These are phyloP conservation scores for Curvularia lunata DNA, from an alignment of 2,329 filamentous ascomycete species.

Conservation along the genomic window DNA sequence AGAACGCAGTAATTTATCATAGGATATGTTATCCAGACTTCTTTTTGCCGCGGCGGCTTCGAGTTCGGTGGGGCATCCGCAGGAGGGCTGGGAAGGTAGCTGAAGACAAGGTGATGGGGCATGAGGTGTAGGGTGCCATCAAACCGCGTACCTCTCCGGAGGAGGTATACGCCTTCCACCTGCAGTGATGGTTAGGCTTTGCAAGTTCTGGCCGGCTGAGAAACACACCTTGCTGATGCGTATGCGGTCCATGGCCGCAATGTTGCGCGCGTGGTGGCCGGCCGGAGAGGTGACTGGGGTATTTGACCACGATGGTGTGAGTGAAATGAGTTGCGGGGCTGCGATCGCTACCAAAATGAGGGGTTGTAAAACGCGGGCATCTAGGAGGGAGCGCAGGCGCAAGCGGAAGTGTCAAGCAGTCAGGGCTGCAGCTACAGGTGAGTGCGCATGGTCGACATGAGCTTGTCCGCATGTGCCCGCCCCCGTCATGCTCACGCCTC, in stretches of 20 bases:
- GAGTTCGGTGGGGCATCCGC: slow-evolving; percentile 45
- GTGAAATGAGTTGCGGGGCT: slow-evolving; percentile 6
- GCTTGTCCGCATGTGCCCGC: slow-evolving; percentile 31
- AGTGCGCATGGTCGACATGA: slow-evolving; percentile 22
- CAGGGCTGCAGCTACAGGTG: slow-evolving; percentile 8
- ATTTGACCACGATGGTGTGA: slow-evolving; percentile 1
- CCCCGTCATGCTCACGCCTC: slow-evolving; percentile 29
- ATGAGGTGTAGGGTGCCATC: slow-evolving; percentile 67
- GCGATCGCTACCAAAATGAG: slow-evolving; percentile 7
- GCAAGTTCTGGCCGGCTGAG: neutral
- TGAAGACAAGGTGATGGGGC: slow-evolving; percentile 70
- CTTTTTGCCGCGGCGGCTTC: slow-evolving; percentile 61
- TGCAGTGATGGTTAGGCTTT: slow-evolving; percentile 27
- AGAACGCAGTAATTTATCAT: slow-evolving; percentile 84
- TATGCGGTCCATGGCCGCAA: slow-evolving; percentile 53
- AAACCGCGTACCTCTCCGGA: slow-evolving; percentile 62
- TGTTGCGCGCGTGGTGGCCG: slow-evolving; percentile 8
- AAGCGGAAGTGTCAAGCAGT: slow-evolving; percentile 11
- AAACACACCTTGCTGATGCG: slow-evolving; percentile 53
- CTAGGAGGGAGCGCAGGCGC: slow-evolving; percentile 2
- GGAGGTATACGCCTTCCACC: slow-evolving; percentile 68
- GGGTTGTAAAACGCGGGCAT: slow-evolving; percentile 11
- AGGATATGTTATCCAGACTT: slow-evolving; percentile 94
- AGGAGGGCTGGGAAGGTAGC: slow-evolving; percentile 57
- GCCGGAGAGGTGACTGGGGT: slow-evolving; percentile 8